phyloP scores from a whole-genome alignment of 805 yeast species.

The Tetrapisispora namnaoensis region DNA sequence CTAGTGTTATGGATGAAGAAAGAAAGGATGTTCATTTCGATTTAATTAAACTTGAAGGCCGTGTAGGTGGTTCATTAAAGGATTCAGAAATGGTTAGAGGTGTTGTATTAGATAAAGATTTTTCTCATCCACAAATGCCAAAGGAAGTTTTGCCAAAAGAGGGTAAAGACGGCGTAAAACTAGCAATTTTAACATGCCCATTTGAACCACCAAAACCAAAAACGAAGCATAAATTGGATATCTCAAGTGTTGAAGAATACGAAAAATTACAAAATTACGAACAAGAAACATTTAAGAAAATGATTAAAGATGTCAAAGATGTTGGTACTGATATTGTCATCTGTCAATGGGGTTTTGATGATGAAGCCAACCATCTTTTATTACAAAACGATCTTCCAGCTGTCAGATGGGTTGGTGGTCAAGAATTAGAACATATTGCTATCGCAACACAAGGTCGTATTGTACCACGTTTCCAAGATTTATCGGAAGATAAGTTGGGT shows the following conservation, averaged over 20 bases:
- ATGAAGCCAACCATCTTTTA: slow-evolving; percentile 91
- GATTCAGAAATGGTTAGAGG: slow-evolving; percentile 83
- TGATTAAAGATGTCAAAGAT: slow-evolving; percentile 77
- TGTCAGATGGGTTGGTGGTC: slow-evolving; percentile 98
- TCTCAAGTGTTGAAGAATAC: slow-evolving; percentile 89
- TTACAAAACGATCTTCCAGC: slow-evolving; percentile 87
- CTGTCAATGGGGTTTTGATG: slow-evolving; percentile 99
- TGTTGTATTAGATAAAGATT: slow-evolving; percentile 90
- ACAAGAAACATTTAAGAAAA: slow-evolving; percentile 78
- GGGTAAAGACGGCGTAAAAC: slow-evolving; percentile 53
- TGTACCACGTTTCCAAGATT: slow-evolving; percentile 94
- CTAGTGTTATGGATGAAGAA: slow-evolving; percentile 82
- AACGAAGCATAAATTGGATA: slow-evolving; percentile 94
- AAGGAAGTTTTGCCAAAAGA: slow-evolving; percentile 40
- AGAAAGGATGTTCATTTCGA: slow-evolving; percentile 96
- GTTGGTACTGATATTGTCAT: slow-evolving; percentile 94
- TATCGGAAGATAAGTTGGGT: slow-evolving; percentile 74
- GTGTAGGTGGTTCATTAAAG: slow-evolving; percentile 87
- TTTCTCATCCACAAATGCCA: slow-evolving; percentile 98
- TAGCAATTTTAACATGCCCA: slow-evolving; percentile 95
- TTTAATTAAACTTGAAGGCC: slow-evolving; percentile 88
- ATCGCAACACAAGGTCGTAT: slow-evolving; percentile 96
- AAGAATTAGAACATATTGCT: slow-evolving; percentile 89
- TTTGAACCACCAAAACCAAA: slow-evolving; percentile 99
- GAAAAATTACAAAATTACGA: slow-evolving; percentile 85